Evolutionary conservation across 768 basidiomycete genomes (phyloP), one percentile per base, ranked within the genome.

Genomic region (Lepiota subincarnata): DNA sequence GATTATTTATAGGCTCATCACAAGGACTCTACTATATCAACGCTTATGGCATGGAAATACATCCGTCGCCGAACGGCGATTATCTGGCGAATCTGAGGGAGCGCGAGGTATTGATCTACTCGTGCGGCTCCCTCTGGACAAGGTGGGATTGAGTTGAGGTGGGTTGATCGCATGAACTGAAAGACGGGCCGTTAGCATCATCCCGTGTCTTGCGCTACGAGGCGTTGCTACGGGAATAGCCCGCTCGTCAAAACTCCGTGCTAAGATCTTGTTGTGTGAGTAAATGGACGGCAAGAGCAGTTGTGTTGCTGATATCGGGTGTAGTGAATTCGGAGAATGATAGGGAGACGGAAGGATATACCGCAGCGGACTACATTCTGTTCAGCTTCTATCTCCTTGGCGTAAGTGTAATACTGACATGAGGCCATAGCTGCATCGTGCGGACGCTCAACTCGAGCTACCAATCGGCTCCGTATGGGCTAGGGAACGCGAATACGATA

Each of bases 51-150:
- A 87, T 86, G 69, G 92, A 96, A 70, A 87, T 97, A n/a, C 84
- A 89, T 62, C 94, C 94, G 14, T 75, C 81, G 38, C 92, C 94
- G 0, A 96, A 95, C 65, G 80, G 84, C 1, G 89, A 89, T 39
- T 92, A 86, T 63, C 64, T 98, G 46, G 68, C 79, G 11, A 78
- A 80, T 48, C 71, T 96, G 8, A 68, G 70, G 3, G 70, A 75
- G 26, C 79, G 79, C 52, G 81, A 89, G 57, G 72, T 87, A 2
- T 72, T 98, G 24, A 83, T 98, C 2, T 97, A 96, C 66, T 94
- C 92, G 2, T 94, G 93, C 64, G 94, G 94, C 4, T 96, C 93
- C 1, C 72, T 98, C 6, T 98, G 92, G 92, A 98, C 94, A 12
- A 92, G 89, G 91, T 86, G 49, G 46, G 75, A 39, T 44, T 14